Base-by-base conservation (phyloP, 768 basidiomycete species). In the Suillus clintonianus region DNA sequence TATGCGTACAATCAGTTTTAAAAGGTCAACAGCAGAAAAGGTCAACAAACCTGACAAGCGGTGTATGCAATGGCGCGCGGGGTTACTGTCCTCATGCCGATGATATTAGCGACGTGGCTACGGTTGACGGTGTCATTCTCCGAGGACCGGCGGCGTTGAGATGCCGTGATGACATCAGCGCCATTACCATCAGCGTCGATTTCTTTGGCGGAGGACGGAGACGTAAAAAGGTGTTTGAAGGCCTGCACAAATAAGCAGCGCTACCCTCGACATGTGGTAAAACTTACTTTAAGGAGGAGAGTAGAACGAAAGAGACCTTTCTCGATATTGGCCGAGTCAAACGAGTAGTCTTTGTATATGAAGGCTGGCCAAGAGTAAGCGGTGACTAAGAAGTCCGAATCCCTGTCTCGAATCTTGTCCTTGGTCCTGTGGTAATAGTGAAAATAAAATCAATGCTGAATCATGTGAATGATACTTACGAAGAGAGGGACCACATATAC, bases 31-130 rank as follows among this genome's bases (percentile, higher is more conserved):
- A 22, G 32, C 10, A 30, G 2, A 27, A 60, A 42, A 47, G 22
- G 13, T 5, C 10, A 10, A 27, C 62, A n/a, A 59, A 71, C 69
- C 65, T 71, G 71, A 13, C 67, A 58, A 4, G 66, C 72, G 4
- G 63, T 24, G 50, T 72, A 72, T 8, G 69, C 68, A 34, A 74
- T 61, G 9, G 62, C 45, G 14, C 59, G 57, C 13, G 67, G 60
- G 27, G 51, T 71, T 27, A 71, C 63, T 14, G 30, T 15, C 6
- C 54, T 62, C 11, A 69, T 37, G 6, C 66, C 60, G 4, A 63
- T 54, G 14, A 68, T 30, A 3, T 36, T 15, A 5, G 59, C 59
- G 9, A 60, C 41, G 9, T 60, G 36, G 11, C 39, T 47, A n/a
- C 9, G 13, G 11, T 22, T 47, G 4, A 30, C 11, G 4, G 5